Evolutionary conservation across 164 flowering plant genomes (phyloP).

Genomic region (Vitis rupestris): DNA sequence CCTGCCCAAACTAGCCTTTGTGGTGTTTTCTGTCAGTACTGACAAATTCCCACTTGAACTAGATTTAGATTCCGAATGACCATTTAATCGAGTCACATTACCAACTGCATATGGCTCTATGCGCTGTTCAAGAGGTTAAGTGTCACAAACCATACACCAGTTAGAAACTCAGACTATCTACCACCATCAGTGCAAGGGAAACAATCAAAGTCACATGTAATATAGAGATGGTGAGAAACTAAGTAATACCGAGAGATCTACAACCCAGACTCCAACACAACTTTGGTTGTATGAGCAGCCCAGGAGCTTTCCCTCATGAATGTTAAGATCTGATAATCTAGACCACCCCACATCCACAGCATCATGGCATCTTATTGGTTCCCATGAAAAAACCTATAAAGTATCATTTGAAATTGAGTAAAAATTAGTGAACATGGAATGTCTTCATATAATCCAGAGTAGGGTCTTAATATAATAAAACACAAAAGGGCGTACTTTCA

Average conservation of each 20-base stretch:
- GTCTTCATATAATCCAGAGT: neutral
- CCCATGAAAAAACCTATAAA: slow-evolving; percentile 89
- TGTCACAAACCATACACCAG: slow-evolving; percentile 12
- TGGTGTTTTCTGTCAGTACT: slow-evolving; percentile 50
- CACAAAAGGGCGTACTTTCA: slow-evolving; percentile 50
- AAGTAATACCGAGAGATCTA: slow-evolving; percentile 79
- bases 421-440: neutral
- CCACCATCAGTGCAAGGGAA: slow-evolving; percentile 1
- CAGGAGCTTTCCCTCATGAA: slow-evolving; percentile 98
- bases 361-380: slow-evolving; percentile 91
- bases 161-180: slow-evolving; percentile 7
- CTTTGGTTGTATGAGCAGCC: slow-evolving; percentile 98
- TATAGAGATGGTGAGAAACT: neutral
- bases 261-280: slow-evolving; percentile 99
- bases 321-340: slow-evolving; percentile 82
- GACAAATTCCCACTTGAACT: slow-evolving; percentile 48
- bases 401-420: slow-evolving; percentile 1
- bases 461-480: neutral
- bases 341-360: slow-evolving; percentile 98
- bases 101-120: slow-evolving; percentile 75
- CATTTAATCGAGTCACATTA: slow-evolving; percentile 37
- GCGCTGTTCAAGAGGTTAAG: slow-evolving; percentile 47
- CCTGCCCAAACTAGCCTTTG: slow-evolving; percentile 64
- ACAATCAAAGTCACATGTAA: neutral
- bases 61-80: slow-evolving; percentile 57